Base-by-base conservation (phyloP, 2,329 filamentous ascomycete species). In the Pezicula rhizophila region DNA sequence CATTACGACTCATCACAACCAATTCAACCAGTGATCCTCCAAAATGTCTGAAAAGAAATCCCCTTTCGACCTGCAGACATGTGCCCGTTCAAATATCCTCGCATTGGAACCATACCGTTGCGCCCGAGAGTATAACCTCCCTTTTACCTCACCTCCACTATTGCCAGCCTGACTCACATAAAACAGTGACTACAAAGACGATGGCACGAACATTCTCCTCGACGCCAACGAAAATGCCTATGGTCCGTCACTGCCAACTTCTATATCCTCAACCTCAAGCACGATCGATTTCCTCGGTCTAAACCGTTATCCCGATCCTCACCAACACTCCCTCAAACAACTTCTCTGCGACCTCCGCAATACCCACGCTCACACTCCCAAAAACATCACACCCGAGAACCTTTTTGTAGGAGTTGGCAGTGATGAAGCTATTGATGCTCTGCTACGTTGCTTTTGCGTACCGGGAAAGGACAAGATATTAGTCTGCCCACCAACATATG, bases 161-260 rank as follows among this genome's bases (percentile, higher is more conserved):
- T 26, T 2, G 15, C 34, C 15, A 42, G 11, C 35, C 49, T 57
- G 57, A 67, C 57, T 72, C 57, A 64, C 56, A 60, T 45, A 63
- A 42, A 17, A 45, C 64, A 95, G 89, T 73, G 93, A 99, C 78
- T 97, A 99, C 79, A 96, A 99, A 73, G 92, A 99, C 67, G 87
- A 99, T 66, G 93, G 93, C 58, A 92, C 84, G 51, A 97, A 97
- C 64, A 83, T 97, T 61, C 84, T 99, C 46, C 86, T 99, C 57
- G 93, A 99, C 66, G 93, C 93, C 60, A 99, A 99, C 64, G 93
- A 99, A 72, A 99, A 99, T 64, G 90, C 93, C 51, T 96, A 86
- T 62, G 93, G 93, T 0, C 92, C 93, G 0, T 85, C 88, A 2
- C 72, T 96, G 43, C 71, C 76, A 2, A 59, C 84, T 43, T 68